Percentiles rank a stretch among this genome's conserved stretches.
These are phyloP conservation scores for Tremellales sp. DNA, from an alignment of 1,284 basidiomycete species.

Conservation along the genomic window DNA sequence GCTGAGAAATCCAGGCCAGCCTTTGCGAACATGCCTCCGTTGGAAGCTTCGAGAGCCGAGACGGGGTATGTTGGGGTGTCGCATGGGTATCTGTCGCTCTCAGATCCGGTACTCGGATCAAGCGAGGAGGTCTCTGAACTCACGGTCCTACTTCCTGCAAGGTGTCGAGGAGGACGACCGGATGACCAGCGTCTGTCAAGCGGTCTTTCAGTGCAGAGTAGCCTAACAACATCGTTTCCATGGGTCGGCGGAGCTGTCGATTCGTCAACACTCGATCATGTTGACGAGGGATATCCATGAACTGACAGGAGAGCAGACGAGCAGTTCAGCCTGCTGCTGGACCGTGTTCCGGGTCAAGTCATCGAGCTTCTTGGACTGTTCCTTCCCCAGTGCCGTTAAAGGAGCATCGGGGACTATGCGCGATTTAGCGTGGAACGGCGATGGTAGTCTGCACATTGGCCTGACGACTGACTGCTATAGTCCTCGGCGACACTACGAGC, in stretches of 20 bases:
- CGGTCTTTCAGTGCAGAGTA: slow-evolving; percentile 34
- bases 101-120: background rate
- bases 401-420: slow-evolving; percentile 42
- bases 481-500: slow-evolving; percentile 39
- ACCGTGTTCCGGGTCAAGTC: slow-evolving; percentile 32
- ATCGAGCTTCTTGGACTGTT: slow-evolving; percentile 37
- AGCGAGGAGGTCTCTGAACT: slow-evolving; percentile 10
- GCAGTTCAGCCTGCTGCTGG: slow-evolving; percentile 40
- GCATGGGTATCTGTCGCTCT: slow-evolving; percentile 32
- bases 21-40: slow-evolving; percentile 38
- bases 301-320: slow-evolving; percentile 45
- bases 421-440: background rate
- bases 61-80: slow-evolving; percentile 42
- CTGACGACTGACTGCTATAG: slow-evolving; percentile 35
- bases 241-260: slow-evolving; percentile 38
- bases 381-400: slow-evolving; percentile 41
- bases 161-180: slow-evolving; percentile 40
- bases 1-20: slow-evolving; percentile 41
- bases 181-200: slow-evolving; percentile 35
- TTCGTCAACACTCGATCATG: background rate
- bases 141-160: slow-evolving; percentile 45
- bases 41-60: slow-evolving; percentile 28
- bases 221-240: slow-evolving; percentile 47
- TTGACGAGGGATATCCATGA: background rate
- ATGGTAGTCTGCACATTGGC: background rate